phyloP scores from a whole-genome alignment of 805 yeast genomes.

The Dipodascus albidus region DNA sequence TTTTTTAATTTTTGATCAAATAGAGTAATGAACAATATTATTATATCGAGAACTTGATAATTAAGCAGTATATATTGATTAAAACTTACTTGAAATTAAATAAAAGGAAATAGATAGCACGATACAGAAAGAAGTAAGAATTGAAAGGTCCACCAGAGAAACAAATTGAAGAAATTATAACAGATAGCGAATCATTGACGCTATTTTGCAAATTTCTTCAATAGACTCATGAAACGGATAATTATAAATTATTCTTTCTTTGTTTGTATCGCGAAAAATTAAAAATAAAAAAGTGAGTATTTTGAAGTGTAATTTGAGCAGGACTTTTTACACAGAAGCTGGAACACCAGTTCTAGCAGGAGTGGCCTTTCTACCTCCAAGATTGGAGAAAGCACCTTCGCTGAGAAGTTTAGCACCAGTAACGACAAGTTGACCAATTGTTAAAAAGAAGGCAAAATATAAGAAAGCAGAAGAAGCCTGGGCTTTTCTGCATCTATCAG shows the following conservation, averaged over 20 bases:
- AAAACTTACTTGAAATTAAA: not conserved
- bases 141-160: not conserved
- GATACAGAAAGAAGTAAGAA: slow-evolving; percentile 4
- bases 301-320: not conserved
- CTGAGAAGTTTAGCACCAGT: slow-evolving; percentile 40
- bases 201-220: no score
- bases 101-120: not conserved
- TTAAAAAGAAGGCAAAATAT: slow-evolving; percentile 71
- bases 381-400: slow-evolving; percentile 47
- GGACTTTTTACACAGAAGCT: slow-evolving; percentile 29
- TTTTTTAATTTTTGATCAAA: no score
- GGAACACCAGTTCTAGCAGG: slow-evolving; percentile 76
- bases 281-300: not conserved
- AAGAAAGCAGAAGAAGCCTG: slow-evolving; percentile 79
- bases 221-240: no score
- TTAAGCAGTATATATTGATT: not conserved
- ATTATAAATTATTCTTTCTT: no score
- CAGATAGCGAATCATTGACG: no score
- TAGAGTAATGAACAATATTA: no score
- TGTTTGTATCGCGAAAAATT: no score
- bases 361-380: slow-evolving; percentile 32
- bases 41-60: no score
- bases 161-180: no score
- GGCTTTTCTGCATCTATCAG: slow-evolving; percentile 87
- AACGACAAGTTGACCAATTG: slow-evolving; percentile 50